A percentile compares a stretch with the other conserved stretches of the same genome.
phyloP scores from a whole-genome alignment of 495 filamentous ascomycete species.

The Letharia columbiana region DNA sequence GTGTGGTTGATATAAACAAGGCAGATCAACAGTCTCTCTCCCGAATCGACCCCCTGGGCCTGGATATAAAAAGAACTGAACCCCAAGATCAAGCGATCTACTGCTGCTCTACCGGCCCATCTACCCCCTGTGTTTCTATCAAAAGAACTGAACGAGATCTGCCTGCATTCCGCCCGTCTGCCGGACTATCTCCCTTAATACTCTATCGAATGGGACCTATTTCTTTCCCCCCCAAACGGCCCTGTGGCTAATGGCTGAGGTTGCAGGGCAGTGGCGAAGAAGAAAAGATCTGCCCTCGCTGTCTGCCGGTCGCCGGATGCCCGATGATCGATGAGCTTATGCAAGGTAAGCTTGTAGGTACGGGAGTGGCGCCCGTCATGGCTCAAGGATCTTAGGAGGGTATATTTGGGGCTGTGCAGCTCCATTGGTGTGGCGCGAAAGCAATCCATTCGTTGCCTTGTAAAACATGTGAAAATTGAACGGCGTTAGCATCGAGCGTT shows the following conservation, averaged over 20 bases:
- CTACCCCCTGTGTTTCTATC: slow-evolving; percentile 2
- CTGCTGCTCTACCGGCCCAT: slow-evolving; percentile 12
- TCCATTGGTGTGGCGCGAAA: slow-evolving; percentile 6
- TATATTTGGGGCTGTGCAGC: slow-evolving; percentile 10
- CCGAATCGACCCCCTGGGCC: background rate
- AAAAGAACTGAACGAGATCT: background rate
- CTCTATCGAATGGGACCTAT: background rate
- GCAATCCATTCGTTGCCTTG: background rate
- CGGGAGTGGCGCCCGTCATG: slow-evolving; percentile 4
- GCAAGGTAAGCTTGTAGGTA: slow-evolving; percentile 18
- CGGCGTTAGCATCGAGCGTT: background rate
- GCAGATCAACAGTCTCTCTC: background rate
- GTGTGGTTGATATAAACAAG: background rate
- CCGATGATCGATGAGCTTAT: slow-evolving; percentile 19
- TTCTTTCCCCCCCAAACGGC: too few species aligned
- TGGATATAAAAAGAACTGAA: slow-evolving; percentile 14
- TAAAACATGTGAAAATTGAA: too few species aligned
- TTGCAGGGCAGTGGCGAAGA: background rate
- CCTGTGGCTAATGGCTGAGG: background rate
- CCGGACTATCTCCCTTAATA: slow-evolving; percentile 11
- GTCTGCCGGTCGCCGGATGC: slow-evolving; percentile 1
- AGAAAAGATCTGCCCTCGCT: slow-evolving; percentile 3
- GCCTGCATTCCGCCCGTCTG: background rate
- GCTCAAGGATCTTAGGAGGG: background rate
- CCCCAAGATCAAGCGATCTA: background rate